Percentiles rank a stretch among this genome's conserved stretches.
phyloP scores from a whole-genome alignment of 768 basidiomycete species.

The Strobilomyces echinocephalus region DNA sequence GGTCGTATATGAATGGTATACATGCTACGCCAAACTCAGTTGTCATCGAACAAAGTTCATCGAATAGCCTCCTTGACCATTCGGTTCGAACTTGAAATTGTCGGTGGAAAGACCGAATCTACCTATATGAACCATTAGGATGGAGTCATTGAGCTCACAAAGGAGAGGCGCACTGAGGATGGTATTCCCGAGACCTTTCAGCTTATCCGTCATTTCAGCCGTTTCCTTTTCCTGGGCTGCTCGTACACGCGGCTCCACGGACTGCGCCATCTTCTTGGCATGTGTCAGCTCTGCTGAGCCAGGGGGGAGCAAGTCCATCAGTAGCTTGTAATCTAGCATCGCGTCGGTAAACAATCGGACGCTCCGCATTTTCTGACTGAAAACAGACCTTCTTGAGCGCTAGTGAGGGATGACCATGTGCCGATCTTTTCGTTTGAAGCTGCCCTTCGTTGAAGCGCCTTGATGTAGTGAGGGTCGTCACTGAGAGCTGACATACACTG shows the following conservation, averaged over 20 bases:
- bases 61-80: constrained; percentile 93
- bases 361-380: neutral
- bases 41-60: constrained; percentile 71
- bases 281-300: constrained; percentile 47
- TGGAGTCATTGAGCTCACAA: neutral
- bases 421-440: constrained; percentile 73
- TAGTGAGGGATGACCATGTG: constrained; percentile 78
- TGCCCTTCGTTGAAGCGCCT: constrained; percentile 88
- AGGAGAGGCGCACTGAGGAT: constrained; percentile 59
- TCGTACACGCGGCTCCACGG: constrained; percentile 65
- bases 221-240: constrained; percentile 82
- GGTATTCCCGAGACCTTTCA: constrained; percentile 90
- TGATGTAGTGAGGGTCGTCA: constrained; percentile 81
- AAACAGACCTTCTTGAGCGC: constrained; percentile 75
- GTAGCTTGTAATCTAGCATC: constrained; percentile 65
- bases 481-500: constrained; percentile 56
- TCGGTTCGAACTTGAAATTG: constrained; percentile 95
- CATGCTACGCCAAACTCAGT: neutral
- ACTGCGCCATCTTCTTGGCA: constrained; percentile 44
- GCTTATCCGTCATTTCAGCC: constrained; percentile 84
- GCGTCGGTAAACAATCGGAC: neutral
- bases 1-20: neutral
- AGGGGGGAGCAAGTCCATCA: constrained; percentile 61
- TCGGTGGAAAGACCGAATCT: constrained; percentile 93
- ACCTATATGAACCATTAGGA: constrained; percentile 39